Evolutionary conservation across 164 flowering plant genomes (phyloP), one percentile per base, ranked within the genome.

Genomic region (Brasenia schreberi): DNA sequence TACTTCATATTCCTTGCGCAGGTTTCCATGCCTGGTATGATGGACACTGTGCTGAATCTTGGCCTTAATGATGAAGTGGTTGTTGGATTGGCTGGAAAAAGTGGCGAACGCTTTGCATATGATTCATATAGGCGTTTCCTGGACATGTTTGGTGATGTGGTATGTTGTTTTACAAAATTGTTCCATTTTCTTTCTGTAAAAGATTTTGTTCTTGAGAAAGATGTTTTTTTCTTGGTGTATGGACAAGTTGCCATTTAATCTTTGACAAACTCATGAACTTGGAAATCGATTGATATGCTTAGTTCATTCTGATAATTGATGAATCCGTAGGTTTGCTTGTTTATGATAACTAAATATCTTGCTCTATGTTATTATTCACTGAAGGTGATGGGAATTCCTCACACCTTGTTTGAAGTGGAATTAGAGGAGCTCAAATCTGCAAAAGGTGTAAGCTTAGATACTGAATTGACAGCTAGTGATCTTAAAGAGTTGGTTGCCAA

Each of bases 1-100:
- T 9, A 9, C 16, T 49, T 49, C 10, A 49, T 49, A 49, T 14
- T 49, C 56, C 39, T 33, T 33, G 4, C 39, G 16, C 73, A 94
- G 99, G 82, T 95, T 17, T 95, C 99, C 12, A 95, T 95, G 99
- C 99, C 99, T 66, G 99, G 99, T 1, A 95, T 95, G 99, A 95
- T 95, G 99, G 99, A 95, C 74, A 95, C 99, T 59, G 97, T 95
- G 62, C 90, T 95, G 5, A 95, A 95, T 67, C 93, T 95, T 69
- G 99, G 97, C 58, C 88, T 95, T 0, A 95, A 95, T 70, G 99
- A 95, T 68, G 86, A 88, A 60, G 99, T 95, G 63, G 96, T 87
- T 56, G 81, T 85, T 73, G 97, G 96, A 56, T 80, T 95, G 79
- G 96, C 95, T 45, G 81, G 84, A 60, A 95, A 88, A 74, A 89